Evolutionary conservation across 2,329 filamentous ascomycete species (phyloP).

Genomic region (Diplodia mutila): DNA sequence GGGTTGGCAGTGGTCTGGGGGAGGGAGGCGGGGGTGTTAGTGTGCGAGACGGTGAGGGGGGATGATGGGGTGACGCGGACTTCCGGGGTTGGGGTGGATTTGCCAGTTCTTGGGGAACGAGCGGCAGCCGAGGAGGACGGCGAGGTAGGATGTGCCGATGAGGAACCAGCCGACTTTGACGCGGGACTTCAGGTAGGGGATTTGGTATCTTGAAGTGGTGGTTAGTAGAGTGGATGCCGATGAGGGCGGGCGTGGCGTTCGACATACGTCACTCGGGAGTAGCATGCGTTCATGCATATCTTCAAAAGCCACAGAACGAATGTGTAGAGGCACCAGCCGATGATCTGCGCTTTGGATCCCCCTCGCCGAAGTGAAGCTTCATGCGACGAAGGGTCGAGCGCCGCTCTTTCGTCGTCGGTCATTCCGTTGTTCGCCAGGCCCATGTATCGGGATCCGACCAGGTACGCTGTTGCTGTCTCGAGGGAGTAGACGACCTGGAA

Average conservation of each 20-base stretch:
- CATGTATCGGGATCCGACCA: slow-evolving; percentile 52
- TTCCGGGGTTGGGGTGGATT: slow-evolving; percentile 61
- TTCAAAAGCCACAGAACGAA: slow-evolving; percentile 59
- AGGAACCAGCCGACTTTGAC: slow-evolving; percentile 57
- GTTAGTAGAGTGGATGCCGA: not conserved
- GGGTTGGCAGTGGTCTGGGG: slow-evolving; percentile 29
- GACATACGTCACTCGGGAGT: slow-evolving; percentile 56
- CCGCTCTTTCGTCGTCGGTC: slow-evolving; percentile 54
- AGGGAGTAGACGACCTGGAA: slow-evolving; percentile 53
- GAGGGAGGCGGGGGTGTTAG: not conserved
- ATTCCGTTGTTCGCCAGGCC: slow-evolving; percentile 63
- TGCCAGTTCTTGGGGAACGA: slow-evolving; percentile 62
- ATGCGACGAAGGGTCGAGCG: slow-evolving; percentile 48
- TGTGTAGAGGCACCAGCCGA: slow-evolving; percentile 60
- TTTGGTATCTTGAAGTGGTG: not conserved
- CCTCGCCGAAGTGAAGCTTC: slow-evolving; percentile 56
- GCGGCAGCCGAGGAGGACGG: slow-evolving; percentile 56
- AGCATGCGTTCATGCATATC: slow-evolving; percentile 60
- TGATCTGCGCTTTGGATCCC: slow-evolving; percentile 58
- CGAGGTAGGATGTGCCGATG: slow-evolving; percentile 55
- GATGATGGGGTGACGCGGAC: slow-evolving; percentile 41
- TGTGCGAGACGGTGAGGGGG: not conserved
- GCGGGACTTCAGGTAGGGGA: slow-evolving; percentile 42
- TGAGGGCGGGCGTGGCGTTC: not conserved
- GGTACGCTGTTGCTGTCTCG: slow-evolving; percentile 55